These are phyloP conservation scores for Stachybotrys elegans DNA, from an alignment of 2,329 filamentous ascomycete genomes.

Conservation along the genomic window DNA sequence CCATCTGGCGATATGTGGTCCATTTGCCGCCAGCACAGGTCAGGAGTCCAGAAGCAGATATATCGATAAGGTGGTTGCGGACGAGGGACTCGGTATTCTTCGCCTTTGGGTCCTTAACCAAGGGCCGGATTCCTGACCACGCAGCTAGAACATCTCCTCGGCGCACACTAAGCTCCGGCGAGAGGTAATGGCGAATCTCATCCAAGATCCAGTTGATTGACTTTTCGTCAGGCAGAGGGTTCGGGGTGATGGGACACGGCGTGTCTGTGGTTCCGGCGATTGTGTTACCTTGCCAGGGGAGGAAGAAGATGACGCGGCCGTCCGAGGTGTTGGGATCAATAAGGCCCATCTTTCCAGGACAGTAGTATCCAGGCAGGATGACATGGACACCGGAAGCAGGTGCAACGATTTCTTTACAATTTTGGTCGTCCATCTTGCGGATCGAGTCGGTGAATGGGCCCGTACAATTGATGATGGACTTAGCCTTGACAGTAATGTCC, in stretches of 20 bases:
- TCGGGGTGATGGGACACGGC: conserved; percentile 60
- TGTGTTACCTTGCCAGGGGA: conserved; percentile 83
- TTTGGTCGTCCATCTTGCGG: conserved; percentile 75
- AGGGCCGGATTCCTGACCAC: conserved; percentile 73
- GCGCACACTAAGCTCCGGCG: conserved; percentile 69
- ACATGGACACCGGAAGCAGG: conserved; percentile 82
- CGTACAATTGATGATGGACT: conserved; percentile 82
- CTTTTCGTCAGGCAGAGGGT: conserved; percentile 68
- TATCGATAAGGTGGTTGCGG: conserved; percentile 73
- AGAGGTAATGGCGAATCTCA: conserved; percentile 71
- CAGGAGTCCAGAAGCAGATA: conserved; percentile 68
- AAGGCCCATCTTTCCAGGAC: conserved; percentile 74
- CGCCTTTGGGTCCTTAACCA: conserved; percentile 76
- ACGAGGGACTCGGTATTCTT: conserved; percentile 80
- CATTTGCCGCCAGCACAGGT: conserved; percentile 83
- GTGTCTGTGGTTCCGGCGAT: conserved; percentile 80
- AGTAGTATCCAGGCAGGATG: conserved; percentile 74
- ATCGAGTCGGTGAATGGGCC: conserved; percentile 84
- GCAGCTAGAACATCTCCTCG: conserved; percentile 73
- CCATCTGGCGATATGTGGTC: conserved; percentile 88
- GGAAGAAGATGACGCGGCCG: conserved; percentile 82
- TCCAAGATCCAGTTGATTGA: conserved; percentile 80
- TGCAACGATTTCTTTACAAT: conserved; percentile 71
- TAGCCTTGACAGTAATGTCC: conserved; percentile 69
- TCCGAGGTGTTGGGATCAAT: conserved; percentile 80